Conservation (phyloP, 2,329 filamentous ascomycete genomes). For the Penicillium brasilianum region DNA sequence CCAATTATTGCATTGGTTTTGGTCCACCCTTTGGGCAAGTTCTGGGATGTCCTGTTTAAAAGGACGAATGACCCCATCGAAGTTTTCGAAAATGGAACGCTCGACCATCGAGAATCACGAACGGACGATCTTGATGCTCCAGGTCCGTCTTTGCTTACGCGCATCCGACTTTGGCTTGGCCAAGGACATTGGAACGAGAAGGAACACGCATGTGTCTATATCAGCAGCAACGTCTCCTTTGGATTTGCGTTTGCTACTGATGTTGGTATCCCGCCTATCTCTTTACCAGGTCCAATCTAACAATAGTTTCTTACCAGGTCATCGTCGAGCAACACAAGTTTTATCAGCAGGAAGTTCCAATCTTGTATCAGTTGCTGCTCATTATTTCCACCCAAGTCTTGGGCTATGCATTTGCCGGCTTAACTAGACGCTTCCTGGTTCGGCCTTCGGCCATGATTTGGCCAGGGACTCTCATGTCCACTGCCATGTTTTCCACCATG, state of each 20-base stretch:
- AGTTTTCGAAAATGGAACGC: constrained; percentile 63
- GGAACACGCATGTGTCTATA: constrained; percentile 86
- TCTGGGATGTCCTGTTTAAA: constrained; percentile 78
- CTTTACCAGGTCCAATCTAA: constrained; percentile 4
- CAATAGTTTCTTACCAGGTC: constrained; percentile 50
- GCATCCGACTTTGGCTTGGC: constrained; percentile 72
- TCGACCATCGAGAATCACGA: constrained; percentile 51
- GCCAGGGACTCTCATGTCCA: constrained; percentile 86
- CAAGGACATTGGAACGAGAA: constrained; percentile 87
- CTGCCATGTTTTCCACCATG: constrained; percentile 84
- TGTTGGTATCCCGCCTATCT: constrained; percentile 46
- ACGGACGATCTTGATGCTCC: constrained; percentile 20
- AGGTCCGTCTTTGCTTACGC: constrained; percentile 37
- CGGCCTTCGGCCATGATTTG: constrained; percentile 89
- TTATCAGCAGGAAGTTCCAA: constrained; percentile 78
- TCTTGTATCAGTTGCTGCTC: constrained; percentile 79
- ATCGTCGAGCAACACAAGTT: constrained; percentile 90
- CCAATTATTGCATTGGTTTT: constrained; percentile 72
- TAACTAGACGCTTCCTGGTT: constrained; percentile 80
- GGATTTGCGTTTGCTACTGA: constrained; percentile 89
- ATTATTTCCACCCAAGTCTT: constrained; percentile 86
- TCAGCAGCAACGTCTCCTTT: constrained; percentile 87
- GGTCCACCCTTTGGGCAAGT: constrained; percentile 78
- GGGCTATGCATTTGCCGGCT: constrained; percentile 83
- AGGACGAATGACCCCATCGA: constrained; percentile 59